These are phyloP conservation scores for Scheffersomyces cryptocercus DNA, from an alignment of 1,139 yeast species.

Conservation along the genomic window DNA sequence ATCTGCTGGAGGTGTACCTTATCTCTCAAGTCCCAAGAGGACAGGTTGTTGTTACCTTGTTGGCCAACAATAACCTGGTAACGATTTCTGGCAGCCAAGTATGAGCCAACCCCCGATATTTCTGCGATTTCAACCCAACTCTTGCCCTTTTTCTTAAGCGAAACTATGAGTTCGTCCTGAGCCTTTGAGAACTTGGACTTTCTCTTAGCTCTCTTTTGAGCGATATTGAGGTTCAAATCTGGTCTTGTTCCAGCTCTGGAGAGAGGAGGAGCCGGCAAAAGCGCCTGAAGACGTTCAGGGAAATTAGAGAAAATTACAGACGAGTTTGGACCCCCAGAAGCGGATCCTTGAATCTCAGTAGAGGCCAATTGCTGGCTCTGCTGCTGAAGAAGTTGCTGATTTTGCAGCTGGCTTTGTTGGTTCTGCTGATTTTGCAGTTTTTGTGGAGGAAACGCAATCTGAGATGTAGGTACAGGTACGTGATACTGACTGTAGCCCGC, in stretches of 20 bases:
- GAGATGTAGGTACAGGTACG: background rate
- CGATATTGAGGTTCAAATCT: slow-evolving; percentile 23
- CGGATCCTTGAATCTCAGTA: slow-evolving; percentile 4
- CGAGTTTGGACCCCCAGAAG: slow-evolving; percentile 2
- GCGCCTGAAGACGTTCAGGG: slow-evolving; percentile 19
- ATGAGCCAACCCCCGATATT: slow-evolving; percentile 63
- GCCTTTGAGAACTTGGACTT: slow-evolving; percentile 66
- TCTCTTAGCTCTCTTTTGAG: slow-evolving; percentile 55
- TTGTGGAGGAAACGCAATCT: background rate
- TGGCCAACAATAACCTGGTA: slow-evolving; percentile 83
- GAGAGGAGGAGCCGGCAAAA: slow-evolving; percentile 43
- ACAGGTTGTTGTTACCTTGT: slow-evolving; percentile 71
- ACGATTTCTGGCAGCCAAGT: slow-evolving; percentile 73
- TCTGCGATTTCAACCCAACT: slow-evolving; percentile 79
- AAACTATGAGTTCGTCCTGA: slow-evolving; percentile 67
- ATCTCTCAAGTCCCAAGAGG: slow-evolving; percentile 65
- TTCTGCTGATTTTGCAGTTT: background rate
- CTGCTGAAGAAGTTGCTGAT: slow-evolving; percentile 2
- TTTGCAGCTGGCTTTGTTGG: slow-evolving; percentile 3
- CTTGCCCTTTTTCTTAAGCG: slow-evolving; percentile 61
- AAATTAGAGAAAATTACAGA: slow-evolving; percentile 14
- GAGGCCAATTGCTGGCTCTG: slow-evolving; percentile 4
- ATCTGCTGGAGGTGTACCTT: slow-evolving; percentile 50
- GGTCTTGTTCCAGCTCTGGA: slow-evolving; percentile 33
- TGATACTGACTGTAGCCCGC: background rate